phyloP scores from a whole-genome alignment of 2,329 filamentous ascomycete genomes.

The Penicillium sp. region DNA sequence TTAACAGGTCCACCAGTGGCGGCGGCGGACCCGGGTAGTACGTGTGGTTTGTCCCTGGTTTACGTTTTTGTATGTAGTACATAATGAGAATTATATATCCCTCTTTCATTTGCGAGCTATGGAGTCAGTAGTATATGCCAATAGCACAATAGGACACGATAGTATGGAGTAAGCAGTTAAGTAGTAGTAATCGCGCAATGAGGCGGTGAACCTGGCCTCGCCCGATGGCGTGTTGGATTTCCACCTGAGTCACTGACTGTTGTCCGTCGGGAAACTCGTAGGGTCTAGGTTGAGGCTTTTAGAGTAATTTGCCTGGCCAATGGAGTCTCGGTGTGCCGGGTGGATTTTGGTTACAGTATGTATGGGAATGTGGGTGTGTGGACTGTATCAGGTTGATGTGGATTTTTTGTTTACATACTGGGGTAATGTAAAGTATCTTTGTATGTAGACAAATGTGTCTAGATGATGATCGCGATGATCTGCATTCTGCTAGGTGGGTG shows the following conservation, averaged over 20 bases:
- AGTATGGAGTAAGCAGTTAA: background rate
- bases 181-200: background rate
- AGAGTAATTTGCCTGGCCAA: constrained; percentile 3
- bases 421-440: background rate
- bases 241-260: background rate
- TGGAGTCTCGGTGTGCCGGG: constrained; percentile 7
- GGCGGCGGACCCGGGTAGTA: background rate
- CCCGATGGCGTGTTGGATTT: background rate
- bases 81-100: background rate
- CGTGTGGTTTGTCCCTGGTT: background rate
- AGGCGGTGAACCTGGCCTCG: background rate
- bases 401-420: background rate
- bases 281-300: constrained; percentile 8
- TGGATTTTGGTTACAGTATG: background rate
- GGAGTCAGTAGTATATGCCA: background rate
- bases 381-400: constrained; percentile 3
- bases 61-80: background rate
- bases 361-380: background rate
- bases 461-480: background rate
- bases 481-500: background rate
- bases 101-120: background rate
- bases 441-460: background rate
- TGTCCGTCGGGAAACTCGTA: constrained; percentile 1
- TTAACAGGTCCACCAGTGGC: constrained; percentile 10
- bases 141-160: background rate